A percentile compares a stretch with the other conserved stretches of the same genome.
phyloP scores from a whole-genome alignment of 257 asterid genomes.

The Solanum clarkiae region DNA sequence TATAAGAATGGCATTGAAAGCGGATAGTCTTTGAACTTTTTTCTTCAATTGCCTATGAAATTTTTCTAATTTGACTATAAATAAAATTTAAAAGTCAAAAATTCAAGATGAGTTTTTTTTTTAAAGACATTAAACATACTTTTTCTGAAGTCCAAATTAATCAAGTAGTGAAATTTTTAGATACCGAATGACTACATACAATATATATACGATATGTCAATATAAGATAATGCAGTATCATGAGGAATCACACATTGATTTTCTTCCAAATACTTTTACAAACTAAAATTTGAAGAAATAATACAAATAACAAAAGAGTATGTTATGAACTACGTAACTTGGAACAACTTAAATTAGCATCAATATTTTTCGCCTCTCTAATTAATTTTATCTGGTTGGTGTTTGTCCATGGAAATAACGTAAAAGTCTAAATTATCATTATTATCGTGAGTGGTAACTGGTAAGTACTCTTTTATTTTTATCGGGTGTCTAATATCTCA shows the following conservation, averaged over 20 bases:
- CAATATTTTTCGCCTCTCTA: too few species aligned
- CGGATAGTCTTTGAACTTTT: neutral
- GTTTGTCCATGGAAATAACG: too few species aligned
- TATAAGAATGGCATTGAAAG: neutral
- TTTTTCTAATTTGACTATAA: accelerated
- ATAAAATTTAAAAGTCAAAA: neutral
- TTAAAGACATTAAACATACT: neutral
- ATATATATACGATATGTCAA: neutral
- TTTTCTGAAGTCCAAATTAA: neutral
- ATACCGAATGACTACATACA: neutral
- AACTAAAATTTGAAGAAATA: neutral
- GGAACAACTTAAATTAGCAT: neutral
- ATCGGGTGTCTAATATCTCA: too few species aligned
- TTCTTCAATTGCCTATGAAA: accelerated
- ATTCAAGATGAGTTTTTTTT: neutral
- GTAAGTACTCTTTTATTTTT: too few species aligned
- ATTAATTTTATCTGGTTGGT: too few species aligned
- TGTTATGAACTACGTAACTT: neutral
- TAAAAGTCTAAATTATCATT: too few species aligned
- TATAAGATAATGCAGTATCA: neutral
- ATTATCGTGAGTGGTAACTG: too few species aligned
- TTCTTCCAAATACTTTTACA: neutral
- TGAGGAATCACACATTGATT: neutral
- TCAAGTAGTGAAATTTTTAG: neutral
- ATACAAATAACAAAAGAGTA: neutral